Percentiles rank a stretch among this genome's conserved stretches.
phyloP scores from a whole-genome alignment of 208 protist genomes.

The Trypanosoma mega region DNA sequence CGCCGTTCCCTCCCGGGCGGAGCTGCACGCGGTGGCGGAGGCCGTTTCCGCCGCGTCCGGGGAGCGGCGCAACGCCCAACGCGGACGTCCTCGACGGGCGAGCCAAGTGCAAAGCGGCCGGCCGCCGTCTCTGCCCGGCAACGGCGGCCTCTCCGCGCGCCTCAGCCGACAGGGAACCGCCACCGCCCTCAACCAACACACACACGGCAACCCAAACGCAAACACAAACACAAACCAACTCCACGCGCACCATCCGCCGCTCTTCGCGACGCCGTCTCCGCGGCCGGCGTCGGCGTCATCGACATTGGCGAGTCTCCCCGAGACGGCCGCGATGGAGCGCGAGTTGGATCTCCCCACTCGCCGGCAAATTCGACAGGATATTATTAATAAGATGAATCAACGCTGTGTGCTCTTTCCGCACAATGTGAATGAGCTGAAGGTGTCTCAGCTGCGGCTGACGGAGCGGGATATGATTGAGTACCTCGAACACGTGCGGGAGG shows the following conservation, averaged over 20 bases:
- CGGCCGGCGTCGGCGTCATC: conserved; percentile 6
- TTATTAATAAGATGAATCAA: conserved; percentile 64
- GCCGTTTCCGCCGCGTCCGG: background rate
- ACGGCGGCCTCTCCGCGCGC: background rate
- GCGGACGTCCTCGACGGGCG: conserved; percentile 20
- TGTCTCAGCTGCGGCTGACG: conserved; percentile 59
- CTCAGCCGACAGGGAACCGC: background rate
- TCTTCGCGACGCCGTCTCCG: background rate
- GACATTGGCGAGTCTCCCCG: background rate
- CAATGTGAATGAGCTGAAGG: conserved; percentile 51
- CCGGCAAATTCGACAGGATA: conserved; percentile 57
- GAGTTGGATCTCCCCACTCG: conserved; percentile 50
- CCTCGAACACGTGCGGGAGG: conserved; percentile 74
- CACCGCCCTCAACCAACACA: background rate
- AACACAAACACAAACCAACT: background rate
- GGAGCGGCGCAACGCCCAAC: conserved; percentile 5
- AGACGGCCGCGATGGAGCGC: conserved; percentile 14
- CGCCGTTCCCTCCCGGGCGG: conserved; percentile 30
- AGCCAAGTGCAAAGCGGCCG: background rate
- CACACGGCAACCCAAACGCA: too few relatives aligned
- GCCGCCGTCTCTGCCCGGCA: background rate
- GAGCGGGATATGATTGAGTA: conserved; percentile 88
- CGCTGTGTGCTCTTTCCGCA: conserved; percentile 60
- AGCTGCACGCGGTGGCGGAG: conserved; percentile 25
- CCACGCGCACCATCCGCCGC: background rate